Evolutionary conservation across 805 yeast genomes (phyloP), one percentile per base, ranked within the genome.

Genomic region (Cyberlindnera suaveolens): DNA sequence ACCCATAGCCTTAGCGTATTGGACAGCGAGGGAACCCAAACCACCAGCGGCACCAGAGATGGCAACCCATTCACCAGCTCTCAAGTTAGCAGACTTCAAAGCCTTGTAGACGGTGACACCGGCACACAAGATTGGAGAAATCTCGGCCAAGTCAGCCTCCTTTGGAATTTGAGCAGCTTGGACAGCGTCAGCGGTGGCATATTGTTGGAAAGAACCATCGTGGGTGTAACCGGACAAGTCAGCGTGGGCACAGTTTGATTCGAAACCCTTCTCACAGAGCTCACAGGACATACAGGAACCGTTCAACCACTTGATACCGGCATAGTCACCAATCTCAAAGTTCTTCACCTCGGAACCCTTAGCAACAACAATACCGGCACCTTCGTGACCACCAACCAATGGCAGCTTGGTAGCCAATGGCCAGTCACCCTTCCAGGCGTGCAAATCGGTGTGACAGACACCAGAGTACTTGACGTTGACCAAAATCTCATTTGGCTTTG

Each of bases 1-100:
- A 58, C 90, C 91, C 86, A 82, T 78, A 48, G 87, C 88, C 56
- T 67, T 74, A 50, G 85, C 89, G 68, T 80, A 84, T 68, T 83
- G 90, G 55, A 83, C 71, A 45, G 88, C 89, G 52, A 83, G 68
- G 38, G 87, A 74, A 62, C 90, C 91, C 64, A 83, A 73, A 61
- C 91, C 90, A 64, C 90, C 90, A 62, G 80, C 86, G 50, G 88
- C 89, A 70, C 91, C 90, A 42, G 87, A 78, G 49, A 83, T 70
- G 50, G 79, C 78, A 51, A 82, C 85, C 82, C 84, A 83, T 62
- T 83, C 78, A 59, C 91, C 90, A 34, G 89, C 72, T 45, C 54
- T 52, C 50, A 75, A 62, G 51, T 69, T 61, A 41, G 85, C 82
- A 41, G 79, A 71, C 67, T 79, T 79, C 58, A 80, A 68, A 18